Evolutionary conservation across 176 grass and related monocot genomes (phyloP).

Genomic region (Triticum dicoccoides): DNA sequence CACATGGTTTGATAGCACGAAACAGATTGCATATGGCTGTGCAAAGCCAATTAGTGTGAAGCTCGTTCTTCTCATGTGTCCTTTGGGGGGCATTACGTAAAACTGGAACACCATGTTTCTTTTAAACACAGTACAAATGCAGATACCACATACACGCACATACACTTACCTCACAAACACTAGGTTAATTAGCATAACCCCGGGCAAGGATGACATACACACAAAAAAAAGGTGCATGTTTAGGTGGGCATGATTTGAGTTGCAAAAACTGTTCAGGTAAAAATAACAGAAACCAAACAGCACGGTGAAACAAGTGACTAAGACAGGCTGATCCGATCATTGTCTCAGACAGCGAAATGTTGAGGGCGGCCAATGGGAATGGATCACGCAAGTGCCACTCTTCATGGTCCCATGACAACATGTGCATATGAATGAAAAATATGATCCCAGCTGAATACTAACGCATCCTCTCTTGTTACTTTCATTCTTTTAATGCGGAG

Average conservation of each 20-base stretch:
- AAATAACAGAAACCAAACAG: background rate
- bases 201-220: no score
- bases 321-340: background rate
- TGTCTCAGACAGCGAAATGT: background rate
- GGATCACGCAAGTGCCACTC: background rate
- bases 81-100: no score
- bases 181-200: no score
- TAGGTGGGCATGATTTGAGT: background rate
- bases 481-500: background rate
- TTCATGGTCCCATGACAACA: constrained; percentile 11
- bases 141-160: no score
- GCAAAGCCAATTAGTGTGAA: no score
- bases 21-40: no score
- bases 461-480: background rate
- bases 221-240: no score
- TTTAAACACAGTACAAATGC: no score
- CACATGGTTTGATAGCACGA: no score
- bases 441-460: constrained; percentile 2
- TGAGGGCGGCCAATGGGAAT: background rate
- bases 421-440: background rate
- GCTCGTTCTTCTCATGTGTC: no score
- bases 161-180: no score
- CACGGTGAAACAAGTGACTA: background rate
- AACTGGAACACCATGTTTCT: no score
- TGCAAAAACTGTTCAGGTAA: background rate